Conservation (phyloP, 352 stramenopile species). For the Pythium insidiosum region DNA sequence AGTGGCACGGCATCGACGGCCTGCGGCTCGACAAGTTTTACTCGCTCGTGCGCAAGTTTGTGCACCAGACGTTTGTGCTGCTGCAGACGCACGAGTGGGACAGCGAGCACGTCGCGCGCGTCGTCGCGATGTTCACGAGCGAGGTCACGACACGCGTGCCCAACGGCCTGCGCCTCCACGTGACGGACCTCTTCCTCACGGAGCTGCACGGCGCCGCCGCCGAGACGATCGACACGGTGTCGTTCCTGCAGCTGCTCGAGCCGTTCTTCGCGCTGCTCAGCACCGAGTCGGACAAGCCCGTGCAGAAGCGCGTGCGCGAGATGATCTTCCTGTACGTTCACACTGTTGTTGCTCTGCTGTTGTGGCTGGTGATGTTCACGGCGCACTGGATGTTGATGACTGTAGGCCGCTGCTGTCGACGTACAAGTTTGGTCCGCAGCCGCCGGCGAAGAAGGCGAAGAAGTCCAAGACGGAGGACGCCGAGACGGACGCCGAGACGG, state of each 20-base stretch:
- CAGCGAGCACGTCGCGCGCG: slow-evolving; percentile 29
- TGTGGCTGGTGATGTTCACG: neutral
- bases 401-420: slow-evolving; percentile 43
- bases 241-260: slow-evolving; percentile 68
- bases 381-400: neutral
- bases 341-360: too few species aligned
- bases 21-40: slow-evolving; percentile 85
- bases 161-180: slow-evolving; percentile 74
- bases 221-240: slow-evolving; percentile 40
- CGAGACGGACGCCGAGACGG: slow-evolving; percentile 13
- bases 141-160: slow-evolving; percentile 72
- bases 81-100: slow-evolving; percentile 50
- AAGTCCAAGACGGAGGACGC: slow-evolving; percentile 5
- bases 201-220: slow-evolving; percentile 52
- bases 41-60: slow-evolving; percentile 73
- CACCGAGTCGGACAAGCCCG: slow-evolving; percentile 69
- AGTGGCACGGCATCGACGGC: slow-evolving; percentile 82
- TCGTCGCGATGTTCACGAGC: slow-evolving; percentile 53
- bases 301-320: slow-evolving; percentile 75
- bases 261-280: slow-evolving; percentile 76
- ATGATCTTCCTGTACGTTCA: slow-evolving; percentile 53
- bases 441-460: slow-evolving; percentile 25
- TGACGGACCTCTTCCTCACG: slow-evolving; percentile 64
- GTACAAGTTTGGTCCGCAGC: slow-evolving; percentile 59
- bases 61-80: slow-evolving; percentile 59